phyloP scores from a whole-genome alignment of 768 basidiomycete species.

The Hortiboletus flavorubellus region DNA sequence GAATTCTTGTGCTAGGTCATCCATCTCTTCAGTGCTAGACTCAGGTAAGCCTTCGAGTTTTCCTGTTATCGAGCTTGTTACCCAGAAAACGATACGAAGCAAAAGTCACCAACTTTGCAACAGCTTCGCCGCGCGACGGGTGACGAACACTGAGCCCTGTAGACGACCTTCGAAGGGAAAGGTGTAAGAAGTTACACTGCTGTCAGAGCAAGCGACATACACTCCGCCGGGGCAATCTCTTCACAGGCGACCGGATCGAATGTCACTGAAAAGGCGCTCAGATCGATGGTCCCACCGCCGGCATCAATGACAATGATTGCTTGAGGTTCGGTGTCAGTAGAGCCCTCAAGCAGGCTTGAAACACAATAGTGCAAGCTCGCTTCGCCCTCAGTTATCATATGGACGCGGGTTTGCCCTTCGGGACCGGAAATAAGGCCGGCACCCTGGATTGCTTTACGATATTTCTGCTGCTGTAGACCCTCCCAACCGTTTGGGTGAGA shows the following conservation, averaged over 20 bases:
- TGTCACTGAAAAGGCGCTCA: constrained; percentile 34
- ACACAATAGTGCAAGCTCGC: constrained; percentile 36
- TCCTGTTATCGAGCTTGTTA: not conserved
- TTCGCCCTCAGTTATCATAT: constrained; percentile 24
- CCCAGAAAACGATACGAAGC: not conserved
- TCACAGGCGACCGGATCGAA: constrained; percentile 24
- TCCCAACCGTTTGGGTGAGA: constrained; percentile 32
- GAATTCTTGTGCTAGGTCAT: not conserved
- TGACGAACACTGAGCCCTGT: constrained; percentile 48
- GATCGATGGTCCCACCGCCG: constrained; percentile 38
- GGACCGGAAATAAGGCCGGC: constrained; percentile 22
- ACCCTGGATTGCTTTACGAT: constrained; percentile 19
- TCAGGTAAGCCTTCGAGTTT: constrained; percentile 7
- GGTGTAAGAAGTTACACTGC: not conserved
- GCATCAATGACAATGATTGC: constrained; percentile 41
- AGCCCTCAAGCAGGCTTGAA: constrained; percentile 30
- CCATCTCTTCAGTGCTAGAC: not conserved
- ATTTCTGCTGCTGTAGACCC: constrained; percentile 17
- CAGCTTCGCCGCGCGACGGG: constrained; percentile 34
- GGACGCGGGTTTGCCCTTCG: constrained; percentile 13
- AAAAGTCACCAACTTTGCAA: constrained; percentile 29
- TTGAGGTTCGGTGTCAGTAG: constrained; percentile 19
- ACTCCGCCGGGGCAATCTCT: constrained; percentile 32
- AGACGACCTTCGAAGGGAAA: constrained; percentile 35
- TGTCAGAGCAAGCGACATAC: constrained; percentile 1